These are phyloP conservation scores for Wickerhamiella azyma DNA, from an alignment of 805 yeast species.

Conservation along the genomic window DNA sequence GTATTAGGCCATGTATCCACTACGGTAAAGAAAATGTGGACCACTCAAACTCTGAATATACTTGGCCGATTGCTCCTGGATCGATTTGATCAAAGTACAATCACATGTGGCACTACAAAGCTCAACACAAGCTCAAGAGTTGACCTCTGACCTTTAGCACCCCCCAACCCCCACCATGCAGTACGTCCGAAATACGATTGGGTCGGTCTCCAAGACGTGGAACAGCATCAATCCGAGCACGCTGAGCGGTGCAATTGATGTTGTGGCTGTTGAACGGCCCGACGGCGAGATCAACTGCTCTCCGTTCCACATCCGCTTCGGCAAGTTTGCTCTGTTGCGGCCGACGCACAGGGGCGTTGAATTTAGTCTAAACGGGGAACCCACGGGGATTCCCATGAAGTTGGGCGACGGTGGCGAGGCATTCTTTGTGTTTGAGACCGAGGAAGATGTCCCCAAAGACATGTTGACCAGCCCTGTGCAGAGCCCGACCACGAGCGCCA, in stretches of 20 bases:
- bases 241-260: conserved; percentile 91
- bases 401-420: conserved; percentile 97
- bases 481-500: conserved; percentile 44
- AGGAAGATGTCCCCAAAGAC: conserved; percentile 54
- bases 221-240: conserved; percentile 94
- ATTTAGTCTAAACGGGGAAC: conserved; percentile 67
- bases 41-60: no score
- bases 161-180: conserved; percentile 44
- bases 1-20: no score
- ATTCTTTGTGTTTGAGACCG: conserved; percentile 85
- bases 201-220: conserved; percentile 93
- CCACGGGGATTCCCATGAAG: conserved; percentile 84
- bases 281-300: conserved; percentile 73
- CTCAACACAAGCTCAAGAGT: not conserved
- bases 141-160: not conserved
- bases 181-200: conserved; percentile 91
- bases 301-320: conserved; percentile 94
- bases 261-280: conserved; percentile 83
- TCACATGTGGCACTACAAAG: no score
- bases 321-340: conserved; percentile 79
- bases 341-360: conserved; percentile 94
- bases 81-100: no score
- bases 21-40: no score
- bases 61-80: no score
- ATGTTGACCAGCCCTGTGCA: conserved; percentile 78